Conservation (phyloP, 768 basidiomycete species). For the Suillus paluster region DNA sequence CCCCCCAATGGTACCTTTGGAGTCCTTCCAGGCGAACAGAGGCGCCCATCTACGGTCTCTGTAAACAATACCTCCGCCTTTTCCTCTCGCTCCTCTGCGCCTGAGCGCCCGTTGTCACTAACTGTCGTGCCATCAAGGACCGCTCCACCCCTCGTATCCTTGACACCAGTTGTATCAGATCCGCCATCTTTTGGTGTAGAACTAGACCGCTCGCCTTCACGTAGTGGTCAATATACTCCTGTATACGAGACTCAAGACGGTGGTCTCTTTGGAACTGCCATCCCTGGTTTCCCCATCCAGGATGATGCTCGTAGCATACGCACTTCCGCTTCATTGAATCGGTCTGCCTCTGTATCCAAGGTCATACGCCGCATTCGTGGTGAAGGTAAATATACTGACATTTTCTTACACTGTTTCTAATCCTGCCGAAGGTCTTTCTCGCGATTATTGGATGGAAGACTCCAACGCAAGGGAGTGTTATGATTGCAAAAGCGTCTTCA, state of each 20-base stretch:
- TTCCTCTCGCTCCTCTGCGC: constrained; percentile 48
- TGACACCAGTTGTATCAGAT: constrained; percentile 85
- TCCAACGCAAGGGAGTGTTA: constrained; percentile 95
- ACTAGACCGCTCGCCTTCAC: constrained; percentile 61
- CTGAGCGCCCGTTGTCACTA: constrained; percentile 65
- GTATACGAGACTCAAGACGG: constrained; percentile 59
- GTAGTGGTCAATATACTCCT: constrained; percentile 53
- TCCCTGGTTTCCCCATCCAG: constrained; percentile 91
- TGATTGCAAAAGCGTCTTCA: constrained; percentile 94
- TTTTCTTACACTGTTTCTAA: constrained; percentile 13
- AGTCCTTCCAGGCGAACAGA: constrained; percentile 46
- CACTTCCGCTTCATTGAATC: constrained; percentile 70
- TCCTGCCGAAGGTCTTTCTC: constrained; percentile 66
- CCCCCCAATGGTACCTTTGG: constrained; percentile 37
- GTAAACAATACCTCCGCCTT: constrained; percentile 48
- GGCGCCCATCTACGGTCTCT: constrained; percentile 59
- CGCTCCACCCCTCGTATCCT: constrained; percentile 83
- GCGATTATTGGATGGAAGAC: constrained; percentile 99
- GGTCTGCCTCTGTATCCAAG: constrained; percentile 86
- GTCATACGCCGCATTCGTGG: constrained; percentile 90
- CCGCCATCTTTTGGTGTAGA: constrained; percentile 71
- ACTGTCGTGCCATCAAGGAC: constrained; percentile 53
- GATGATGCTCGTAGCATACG: constrained; percentile 90
- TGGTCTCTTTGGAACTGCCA: constrained; percentile 68
- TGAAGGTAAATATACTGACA: constrained; percentile 58